These are phyloP conservation scores for Trifolium pratense DNA, from an alignment of 306 rosid genomes.

Conservation along the genomic window DNA sequence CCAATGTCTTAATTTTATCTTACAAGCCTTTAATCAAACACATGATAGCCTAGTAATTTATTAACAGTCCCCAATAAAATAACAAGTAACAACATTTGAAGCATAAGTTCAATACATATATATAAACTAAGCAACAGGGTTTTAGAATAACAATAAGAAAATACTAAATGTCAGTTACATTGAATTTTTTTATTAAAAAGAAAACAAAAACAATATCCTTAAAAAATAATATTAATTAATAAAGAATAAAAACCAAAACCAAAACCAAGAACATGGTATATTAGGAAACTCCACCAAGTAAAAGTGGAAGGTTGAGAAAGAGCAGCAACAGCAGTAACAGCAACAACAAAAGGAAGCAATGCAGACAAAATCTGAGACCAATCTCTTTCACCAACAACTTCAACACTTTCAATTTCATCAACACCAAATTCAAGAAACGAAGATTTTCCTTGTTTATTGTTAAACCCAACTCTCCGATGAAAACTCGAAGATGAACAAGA, in stretches of 20 bases:
- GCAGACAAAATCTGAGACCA: constrained; percentile 78
- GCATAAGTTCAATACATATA: neutral
- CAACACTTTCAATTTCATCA: constrained; percentile 42
- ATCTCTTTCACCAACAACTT: constrained; percentile 49
- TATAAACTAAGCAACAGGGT: neutral
- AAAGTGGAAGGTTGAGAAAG: constrained; percentile 88
- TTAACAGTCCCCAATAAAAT: constrained; percentile 26
- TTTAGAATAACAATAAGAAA: constrained; percentile 8
- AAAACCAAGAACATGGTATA: neutral
- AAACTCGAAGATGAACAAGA: constrained; percentile 70
- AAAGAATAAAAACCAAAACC: neutral
- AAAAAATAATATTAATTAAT: neutral
- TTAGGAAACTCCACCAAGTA: constrained; percentile 62
- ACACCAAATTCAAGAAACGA: constrained; percentile 66
- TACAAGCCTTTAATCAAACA: constrained; percentile 49
- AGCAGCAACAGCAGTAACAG: constrained; percentile 88
- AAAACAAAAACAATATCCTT: neutral
- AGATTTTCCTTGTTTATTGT: constrained; percentile 51
- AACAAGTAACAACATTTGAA: constrained; percentile 11
- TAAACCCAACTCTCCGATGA: constrained; percentile 57
- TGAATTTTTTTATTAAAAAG: neutral
- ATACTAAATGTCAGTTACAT: neutral
- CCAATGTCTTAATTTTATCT: no score
- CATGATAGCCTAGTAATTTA: constrained; percentile 36
- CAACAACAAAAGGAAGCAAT: constrained; percentile 93